Percentiles rank a stretch among this genome's conserved stretches.
These are phyloP conservation scores for Knufia petricola DNA, from an alignment of 2,329 filamentous ascomycete species.

Conservation along the genomic window DNA sequence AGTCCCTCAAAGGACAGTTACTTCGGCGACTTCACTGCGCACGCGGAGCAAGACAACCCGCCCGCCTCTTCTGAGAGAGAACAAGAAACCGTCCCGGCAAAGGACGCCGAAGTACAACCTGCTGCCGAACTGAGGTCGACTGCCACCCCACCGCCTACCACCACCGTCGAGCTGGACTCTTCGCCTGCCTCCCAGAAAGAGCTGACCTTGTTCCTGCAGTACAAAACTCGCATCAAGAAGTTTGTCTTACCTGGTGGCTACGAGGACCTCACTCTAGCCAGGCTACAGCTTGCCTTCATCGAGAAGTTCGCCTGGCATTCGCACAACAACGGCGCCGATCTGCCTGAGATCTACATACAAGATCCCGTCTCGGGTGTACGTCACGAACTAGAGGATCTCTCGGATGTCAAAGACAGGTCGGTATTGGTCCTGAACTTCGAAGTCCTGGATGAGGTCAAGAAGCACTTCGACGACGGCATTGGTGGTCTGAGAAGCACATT, in stretches of 20 bases:
- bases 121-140: background rate
- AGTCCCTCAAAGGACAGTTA: constrained; percentile 30
- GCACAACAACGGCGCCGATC: constrained; percentile 79
- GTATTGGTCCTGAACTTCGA: constrained; percentile 94
- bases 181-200: constrained; percentile 74
- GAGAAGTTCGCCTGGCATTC: constrained; percentile 99
- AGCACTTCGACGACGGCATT: constrained; percentile 87
- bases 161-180: constrained; percentile 49
- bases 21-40: too few relatives aligned
- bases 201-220: constrained; percentile 63
- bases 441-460: constrained; percentile 87
- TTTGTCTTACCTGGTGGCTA: constrained; percentile 44
- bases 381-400: constrained; percentile 87
- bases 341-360: constrained; percentile 97
- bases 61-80: background rate
- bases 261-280: constrained; percentile 73
- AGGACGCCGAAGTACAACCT: background rate
- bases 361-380: constrained; percentile 92
- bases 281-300: constrained; percentile 90
- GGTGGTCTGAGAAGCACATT: constrained; percentile 69
- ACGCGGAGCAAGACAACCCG: too few relatives aligned
- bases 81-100: background rate
- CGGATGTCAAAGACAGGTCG: constrained; percentile 86
- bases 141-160: constrained; percentile 35
- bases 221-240: constrained; percentile 23